Conservation (phyloP, 352 stramenopile species). For the Pelagophyceae sp. region DNA sequence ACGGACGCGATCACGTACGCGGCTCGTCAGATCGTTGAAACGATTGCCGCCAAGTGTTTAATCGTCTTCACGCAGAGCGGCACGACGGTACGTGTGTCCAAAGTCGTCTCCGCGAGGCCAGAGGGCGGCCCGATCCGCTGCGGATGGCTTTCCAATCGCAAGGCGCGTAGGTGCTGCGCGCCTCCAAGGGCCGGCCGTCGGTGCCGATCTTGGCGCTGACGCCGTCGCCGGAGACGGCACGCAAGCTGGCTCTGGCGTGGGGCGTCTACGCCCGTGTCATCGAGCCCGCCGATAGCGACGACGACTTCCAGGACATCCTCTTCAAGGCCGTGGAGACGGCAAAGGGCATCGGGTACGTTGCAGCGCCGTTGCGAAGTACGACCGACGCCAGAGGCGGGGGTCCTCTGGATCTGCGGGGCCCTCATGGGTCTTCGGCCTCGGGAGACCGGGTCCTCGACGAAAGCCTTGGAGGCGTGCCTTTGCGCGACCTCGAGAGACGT, state of each 20-base stretch:
- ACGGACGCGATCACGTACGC: constrained; percentile 63
- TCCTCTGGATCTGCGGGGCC: no score
- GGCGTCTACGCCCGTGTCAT: constrained; percentile 54
- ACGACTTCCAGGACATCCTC: constrained; percentile 54
- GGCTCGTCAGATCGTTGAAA: constrained; percentile 51
- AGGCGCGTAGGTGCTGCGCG: no score
- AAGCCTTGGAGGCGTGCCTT: no score
- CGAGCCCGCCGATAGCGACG: constrained; percentile 23
- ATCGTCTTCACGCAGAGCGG: constrained; percentile 58
- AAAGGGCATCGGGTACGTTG: constrained; percentile 57
- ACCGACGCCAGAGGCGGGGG: no score
- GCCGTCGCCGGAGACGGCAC: constrained; percentile 53
- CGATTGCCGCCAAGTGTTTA: constrained; percentile 56
- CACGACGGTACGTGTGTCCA: no score
- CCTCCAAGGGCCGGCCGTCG: constrained; percentile 26
- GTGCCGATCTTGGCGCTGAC: constrained; percentile 60
- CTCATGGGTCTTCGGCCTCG: no score
- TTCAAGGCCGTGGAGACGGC: constrained; percentile 44
- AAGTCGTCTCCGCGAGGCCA: constrained; percentile 50
- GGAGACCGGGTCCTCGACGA: no score
- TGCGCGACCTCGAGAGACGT: no score
- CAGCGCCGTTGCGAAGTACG: no score
- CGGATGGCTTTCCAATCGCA: background rate
- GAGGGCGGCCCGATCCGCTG: constrained; percentile 27
- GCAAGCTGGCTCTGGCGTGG: constrained; percentile 57